phyloP scores from a whole-genome alignment of 192 early-diverging fungal genomes.

The Rhizophagus clarus region DNA sequence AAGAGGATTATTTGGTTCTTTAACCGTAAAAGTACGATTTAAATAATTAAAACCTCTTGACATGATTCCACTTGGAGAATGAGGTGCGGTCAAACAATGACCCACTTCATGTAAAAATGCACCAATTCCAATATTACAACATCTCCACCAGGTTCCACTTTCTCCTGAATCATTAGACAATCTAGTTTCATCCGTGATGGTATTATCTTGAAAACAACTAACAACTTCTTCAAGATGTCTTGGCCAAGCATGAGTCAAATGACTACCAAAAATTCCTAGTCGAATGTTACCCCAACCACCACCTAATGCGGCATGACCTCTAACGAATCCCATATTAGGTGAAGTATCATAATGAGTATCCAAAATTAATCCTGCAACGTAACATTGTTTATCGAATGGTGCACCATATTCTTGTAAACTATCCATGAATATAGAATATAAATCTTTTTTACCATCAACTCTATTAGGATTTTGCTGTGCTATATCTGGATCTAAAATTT shows the following conservation, averaged over 20 bases:
- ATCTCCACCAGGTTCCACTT: slow-evolving; percentile 61
- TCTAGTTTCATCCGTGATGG: slow-evolving; percentile 54
- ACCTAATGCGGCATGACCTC: slow-evolving; percentile 68
- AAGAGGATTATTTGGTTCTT: slow-evolving; percentile 50
- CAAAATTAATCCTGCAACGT: slow-evolving; percentile 57
- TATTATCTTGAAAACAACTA: slow-evolving; percentile 56
- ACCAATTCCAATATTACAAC: slow-evolving; percentile 69
- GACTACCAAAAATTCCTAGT: slow-evolving; percentile 72
- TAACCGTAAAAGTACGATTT: slow-evolving; percentile 67
- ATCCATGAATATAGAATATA: slow-evolving; percentile 55
- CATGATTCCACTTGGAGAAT: slow-evolving; percentile 64
- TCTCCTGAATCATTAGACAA: slow-evolving; percentile 65
- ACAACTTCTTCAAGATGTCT: slow-evolving; percentile 60
- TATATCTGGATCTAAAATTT: slow-evolving; percentile 57
- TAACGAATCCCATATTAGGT: slow-evolving; percentile 42
- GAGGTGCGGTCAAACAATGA: slow-evolving; percentile 60
- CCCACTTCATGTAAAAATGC: slow-evolving; percentile 70
- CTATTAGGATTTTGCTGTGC: slow-evolving; percentile 59
- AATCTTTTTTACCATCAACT: slow-evolving; percentile 41
- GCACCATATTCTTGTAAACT: slow-evolving; percentile 52
- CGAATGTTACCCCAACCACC: slow-evolving; percentile 52
- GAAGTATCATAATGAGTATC: slow-evolving; percentile 59
- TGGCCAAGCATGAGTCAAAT: slow-evolving; percentile 66
- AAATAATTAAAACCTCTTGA: slow-evolving; percentile 64
- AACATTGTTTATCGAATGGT: slow-evolving; percentile 45